These are phyloP conservation scores for Protomyces pachydermus DNA, from an alignment of 1,139 yeast genomes.

Conservation along the genomic window DNA sequence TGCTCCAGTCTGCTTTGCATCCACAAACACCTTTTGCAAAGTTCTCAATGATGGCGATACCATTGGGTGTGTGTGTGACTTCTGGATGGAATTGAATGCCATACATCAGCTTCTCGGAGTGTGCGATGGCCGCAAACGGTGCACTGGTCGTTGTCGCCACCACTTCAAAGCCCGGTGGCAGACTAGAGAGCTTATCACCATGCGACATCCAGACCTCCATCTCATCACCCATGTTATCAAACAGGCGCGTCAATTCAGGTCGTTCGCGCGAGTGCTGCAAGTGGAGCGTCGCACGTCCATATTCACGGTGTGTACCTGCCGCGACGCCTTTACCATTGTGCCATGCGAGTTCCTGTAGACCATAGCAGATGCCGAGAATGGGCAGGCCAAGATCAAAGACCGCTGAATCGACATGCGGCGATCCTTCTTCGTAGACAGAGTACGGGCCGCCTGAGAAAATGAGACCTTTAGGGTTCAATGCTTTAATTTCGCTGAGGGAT, in stretches of 20 bases:
- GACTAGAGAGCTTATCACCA: slow-evolving; percentile 87
- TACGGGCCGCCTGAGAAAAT: slow-evolving; percentile 97
- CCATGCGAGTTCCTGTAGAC: slow-evolving; percentile 99
- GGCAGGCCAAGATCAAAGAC: slow-evolving; percentile 89
- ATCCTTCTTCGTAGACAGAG: slow-evolving; percentile 90
- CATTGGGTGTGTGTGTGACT: slow-evolving; percentile 92
- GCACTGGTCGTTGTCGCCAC: slow-evolving; percentile 92
- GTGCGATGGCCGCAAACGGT: slow-evolving; percentile 89
- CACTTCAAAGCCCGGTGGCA: slow-evolving; percentile 83
- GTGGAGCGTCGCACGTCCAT: slow-evolving; percentile 88
- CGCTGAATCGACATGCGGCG: slow-evolving; percentile 96
- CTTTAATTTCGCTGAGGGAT: slow-evolving; percentile 72
- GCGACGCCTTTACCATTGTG: slow-evolving; percentile 84
- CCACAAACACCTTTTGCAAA: slow-evolving; percentile 89
- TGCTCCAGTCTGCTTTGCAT: slow-evolving; percentile 88
- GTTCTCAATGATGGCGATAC: slow-evolving; percentile 78
- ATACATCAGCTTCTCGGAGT: slow-evolving; percentile 65
- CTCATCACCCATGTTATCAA: slow-evolving; percentile 63
- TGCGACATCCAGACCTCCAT: slow-evolving; percentile 93
- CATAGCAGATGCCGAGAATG: slow-evolving; percentile 95
- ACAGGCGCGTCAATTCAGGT: slow-evolving; percentile 53
- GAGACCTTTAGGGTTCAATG: slow-evolving; percentile 95
- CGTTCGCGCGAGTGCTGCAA: slow-evolving; percentile 41
- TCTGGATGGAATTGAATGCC: slow-evolving; percentile 99
- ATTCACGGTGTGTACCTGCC: slow-evolving; percentile 96